Evolutionary conservation across 2,329 filamentous ascomycete genomes (phyloP).

Genomic region (Xylogone sp.): DNA sequence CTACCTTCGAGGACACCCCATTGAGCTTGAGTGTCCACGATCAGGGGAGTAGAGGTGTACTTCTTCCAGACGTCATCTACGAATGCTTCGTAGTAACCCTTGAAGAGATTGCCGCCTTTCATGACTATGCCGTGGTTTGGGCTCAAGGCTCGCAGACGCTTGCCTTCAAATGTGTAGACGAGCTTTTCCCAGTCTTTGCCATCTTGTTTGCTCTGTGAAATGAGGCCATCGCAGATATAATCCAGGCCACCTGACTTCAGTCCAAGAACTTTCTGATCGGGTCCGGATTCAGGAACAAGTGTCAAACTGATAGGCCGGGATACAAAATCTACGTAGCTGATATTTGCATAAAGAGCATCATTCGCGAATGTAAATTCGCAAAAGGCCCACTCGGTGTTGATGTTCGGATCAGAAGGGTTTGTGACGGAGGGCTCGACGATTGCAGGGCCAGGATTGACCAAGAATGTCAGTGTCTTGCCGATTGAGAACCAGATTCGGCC

Average conservation of each 20-base stretch:
- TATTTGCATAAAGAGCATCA: conserved; percentile 61
- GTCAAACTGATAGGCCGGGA: conserved; percentile 56
- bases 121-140: conserved; percentile 33
- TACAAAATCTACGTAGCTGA: conserved; percentile 75
- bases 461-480: conserved; percentile 59
- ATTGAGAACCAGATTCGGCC: conserved; percentile 70
- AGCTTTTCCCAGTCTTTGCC: conserved; percentile 57
- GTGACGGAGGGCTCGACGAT: conserved; percentile 72
- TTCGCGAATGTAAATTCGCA: conserved; percentile 66
- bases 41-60: conserved; percentile 38
- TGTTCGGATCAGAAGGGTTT: conserved; percentile 61
- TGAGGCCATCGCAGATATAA: conserved; percentile 49
- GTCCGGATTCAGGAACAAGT: conserved; percentile 39
- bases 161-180: conserved; percentile 25
- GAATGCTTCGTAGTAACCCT: conserved; percentile 40
- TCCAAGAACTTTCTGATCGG: conserved; percentile 50
- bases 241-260: conserved; percentile 53
- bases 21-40: conserved; percentile 62
- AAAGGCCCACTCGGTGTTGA: conserved; percentile 60
- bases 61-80: conserved; percentile 40
- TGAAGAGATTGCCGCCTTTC: conserved; percentile 34
- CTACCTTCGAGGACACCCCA: conserved; percentile 51
- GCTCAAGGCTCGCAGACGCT: conserved; percentile 37
- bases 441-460: conserved; percentile 66
- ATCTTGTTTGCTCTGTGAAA: conserved; percentile 51